phyloP scores from a whole-genome alignment of 2,329 filamentous ascomycete species.

The Sclerotinia sclerotiorum region DNA sequence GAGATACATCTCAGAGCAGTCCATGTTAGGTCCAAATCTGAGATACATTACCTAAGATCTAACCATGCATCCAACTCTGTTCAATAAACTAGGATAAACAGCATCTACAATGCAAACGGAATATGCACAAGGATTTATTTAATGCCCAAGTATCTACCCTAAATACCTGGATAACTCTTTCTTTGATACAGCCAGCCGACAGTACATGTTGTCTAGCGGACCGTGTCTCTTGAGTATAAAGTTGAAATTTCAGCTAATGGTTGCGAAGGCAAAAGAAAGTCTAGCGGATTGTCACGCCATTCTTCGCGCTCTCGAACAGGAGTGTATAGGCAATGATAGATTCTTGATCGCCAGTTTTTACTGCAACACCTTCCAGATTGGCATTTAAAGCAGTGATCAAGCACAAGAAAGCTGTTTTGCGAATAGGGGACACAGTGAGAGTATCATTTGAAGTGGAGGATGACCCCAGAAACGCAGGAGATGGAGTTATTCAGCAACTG shows the following conservation, averaged over 20 bases:
- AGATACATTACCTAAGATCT: no score
- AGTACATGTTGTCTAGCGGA: conserved; percentile 24
- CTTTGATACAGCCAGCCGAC: neutral
- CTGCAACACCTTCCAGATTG: conserved; percentile 48
- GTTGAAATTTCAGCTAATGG: conserved; percentile 38
- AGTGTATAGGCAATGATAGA: conserved; percentile 22
- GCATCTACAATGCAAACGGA: neutral
- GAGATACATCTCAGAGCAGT: no score
- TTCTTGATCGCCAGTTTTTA: conserved; percentile 40
- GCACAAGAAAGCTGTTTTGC: conserved; percentile 46
- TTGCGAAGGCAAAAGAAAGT: conserved; percentile 32
- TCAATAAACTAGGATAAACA: no score
- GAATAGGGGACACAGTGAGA: conserved; percentile 40
- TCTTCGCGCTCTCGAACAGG: conserved; percentile 35
- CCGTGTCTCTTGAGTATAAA: conserved; percentile 38
- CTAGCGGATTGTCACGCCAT: conserved; percentile 38
- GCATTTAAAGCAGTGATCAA: conserved; percentile 45
- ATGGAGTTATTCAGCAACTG: conserved; percentile 12
- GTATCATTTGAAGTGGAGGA: conserved; percentile 44
- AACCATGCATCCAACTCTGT: neutral
- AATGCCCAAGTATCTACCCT: no score
- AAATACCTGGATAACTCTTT: neutral
- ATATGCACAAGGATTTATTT: no score
- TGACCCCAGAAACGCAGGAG: conserved; percentile 32
- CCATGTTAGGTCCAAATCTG: no score